These are phyloP conservation scores for Hymenoscyphus fructigenus DNA, from an alignment of 2,329 filamentous ascomycete species.

Conservation along the genomic window DNA sequence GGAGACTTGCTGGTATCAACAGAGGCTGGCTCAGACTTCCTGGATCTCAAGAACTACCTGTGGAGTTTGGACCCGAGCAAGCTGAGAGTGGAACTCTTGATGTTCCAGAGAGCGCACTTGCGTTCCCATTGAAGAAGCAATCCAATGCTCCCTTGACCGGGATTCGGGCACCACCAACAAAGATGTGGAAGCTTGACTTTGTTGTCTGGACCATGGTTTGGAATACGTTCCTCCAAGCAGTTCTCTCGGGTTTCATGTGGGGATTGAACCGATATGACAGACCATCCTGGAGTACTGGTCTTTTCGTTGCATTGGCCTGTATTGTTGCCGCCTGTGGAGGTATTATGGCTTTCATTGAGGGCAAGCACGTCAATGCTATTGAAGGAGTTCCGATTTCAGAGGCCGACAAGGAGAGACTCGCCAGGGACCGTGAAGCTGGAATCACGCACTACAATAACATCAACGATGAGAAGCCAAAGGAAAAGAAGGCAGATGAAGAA, in stretches of 20 bases:
- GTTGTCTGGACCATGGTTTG: constrained; percentile 75
- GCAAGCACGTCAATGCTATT: constrained; percentile 67
- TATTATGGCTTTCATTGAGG: constrained; percentile 68
- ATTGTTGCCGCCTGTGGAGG: constrained; percentile 68
- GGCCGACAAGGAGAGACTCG: constrained; percentile 51
- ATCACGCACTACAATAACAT: constrained; percentile 60
- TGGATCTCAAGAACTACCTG: constrained; percentile 60
- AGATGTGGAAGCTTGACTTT: constrained; percentile 74
- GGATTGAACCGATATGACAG: constrained; percentile 68
- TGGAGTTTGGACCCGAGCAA: constrained; percentile 52
- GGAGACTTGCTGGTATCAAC: constrained; percentile 72
- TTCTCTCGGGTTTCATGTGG: constrained; percentile 82
- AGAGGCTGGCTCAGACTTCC: constrained; percentile 72
- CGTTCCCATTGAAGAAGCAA: constrained; percentile 62
- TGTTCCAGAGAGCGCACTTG: constrained; percentile 50
- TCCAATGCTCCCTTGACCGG: constrained; percentile 71
- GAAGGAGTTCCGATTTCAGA: constrained; percentile 68
- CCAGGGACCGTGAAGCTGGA: constrained; percentile 53
- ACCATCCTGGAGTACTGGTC: constrained; percentile 76
- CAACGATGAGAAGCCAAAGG: constrained; percentile 50
- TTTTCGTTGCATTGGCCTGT: constrained; percentile 75
- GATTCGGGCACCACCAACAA: constrained; percentile 64
- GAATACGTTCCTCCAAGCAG: constrained; percentile 76
- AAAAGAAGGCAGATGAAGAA: constrained; percentile 36
- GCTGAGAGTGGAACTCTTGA: constrained; percentile 42